Percentiles rank a stretch among this genome's conserved stretches.
These are phyloP conservation scores for Colletotrichum brevisporum DNA, from an alignment of 2,329 filamentous ascomycete genomes.

Conservation along the genomic window DNA sequence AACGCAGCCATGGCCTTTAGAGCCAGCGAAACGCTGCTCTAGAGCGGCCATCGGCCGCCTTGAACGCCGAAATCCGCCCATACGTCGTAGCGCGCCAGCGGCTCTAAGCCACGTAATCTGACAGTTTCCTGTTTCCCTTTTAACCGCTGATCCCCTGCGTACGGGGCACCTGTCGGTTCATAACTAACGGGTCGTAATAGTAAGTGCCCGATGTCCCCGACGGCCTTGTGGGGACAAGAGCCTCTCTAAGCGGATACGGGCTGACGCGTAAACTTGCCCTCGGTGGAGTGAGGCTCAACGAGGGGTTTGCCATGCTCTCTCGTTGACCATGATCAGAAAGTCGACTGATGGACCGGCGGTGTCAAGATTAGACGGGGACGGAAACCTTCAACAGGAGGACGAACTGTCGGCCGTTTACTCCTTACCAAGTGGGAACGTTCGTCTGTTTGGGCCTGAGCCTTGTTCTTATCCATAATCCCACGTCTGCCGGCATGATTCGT, in stretches of 20 bases:
- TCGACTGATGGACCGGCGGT: background rate
- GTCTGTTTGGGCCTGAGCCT: background rate
- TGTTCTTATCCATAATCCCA: background rate
- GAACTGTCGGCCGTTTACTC: background rate
- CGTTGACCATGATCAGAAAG: background rate
- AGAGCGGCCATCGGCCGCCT: too few relatives aligned
- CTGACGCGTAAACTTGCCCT: conserved; percentile 26
- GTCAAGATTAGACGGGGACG: conserved; percentile 6
- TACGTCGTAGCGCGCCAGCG: too few relatives aligned
- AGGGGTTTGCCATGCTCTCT: background rate
- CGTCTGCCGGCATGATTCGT: background rate
- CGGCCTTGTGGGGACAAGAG: conserved; percentile 26
- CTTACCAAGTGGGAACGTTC: conserved; percentile 2
- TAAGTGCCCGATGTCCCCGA: conserved; percentile 3
- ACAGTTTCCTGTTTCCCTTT: too few relatives aligned
- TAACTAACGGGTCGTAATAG: conserved; percentile 5
- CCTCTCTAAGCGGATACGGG: conserved; percentile 26
- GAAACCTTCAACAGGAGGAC: background rate
- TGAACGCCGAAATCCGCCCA: too few relatives aligned
- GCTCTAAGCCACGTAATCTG: too few relatives aligned
- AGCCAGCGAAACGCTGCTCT: too few relatives aligned
- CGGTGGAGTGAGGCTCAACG: conserved; percentile 9
- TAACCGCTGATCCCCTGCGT: too few relatives aligned
- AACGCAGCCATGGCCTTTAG: too few relatives aligned
- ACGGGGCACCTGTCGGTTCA: too few relatives aligned